phyloP scores from a whole-genome alignment of 371 early-diverging fungal genomes.

The Mortierella sp. region DNA sequence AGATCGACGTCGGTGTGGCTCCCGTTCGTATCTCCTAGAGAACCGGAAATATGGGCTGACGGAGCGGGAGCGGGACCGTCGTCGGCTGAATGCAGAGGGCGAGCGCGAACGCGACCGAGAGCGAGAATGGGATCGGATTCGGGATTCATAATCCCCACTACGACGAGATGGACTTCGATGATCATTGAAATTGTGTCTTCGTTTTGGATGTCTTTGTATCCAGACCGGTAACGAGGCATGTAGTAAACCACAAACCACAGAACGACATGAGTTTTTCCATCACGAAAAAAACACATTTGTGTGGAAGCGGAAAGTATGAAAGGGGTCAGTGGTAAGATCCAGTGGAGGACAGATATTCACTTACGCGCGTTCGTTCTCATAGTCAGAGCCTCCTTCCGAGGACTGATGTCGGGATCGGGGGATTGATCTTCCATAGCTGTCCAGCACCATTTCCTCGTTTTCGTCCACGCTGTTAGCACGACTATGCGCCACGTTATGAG shows the following conservation, averaged over 20 bases:
- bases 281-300: neutral
- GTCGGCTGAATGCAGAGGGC: slow-evolving; percentile 4
- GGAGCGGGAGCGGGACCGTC: slow-evolving; percentile 29
- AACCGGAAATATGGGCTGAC: slow-evolving; percentile 19
- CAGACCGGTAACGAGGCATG: too few species aligned
- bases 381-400: slow-evolving; percentile 32
- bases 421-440: slow-evolving; percentile 35
- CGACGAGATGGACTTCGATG: slow-evolving; percentile 10
- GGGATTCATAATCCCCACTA: slow-evolving; percentile 26
- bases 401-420: slow-evolving; percentile 41
- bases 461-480: slow-evolving; percentile 28
- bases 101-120: slow-evolving; percentile 18
- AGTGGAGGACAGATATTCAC: neutral
- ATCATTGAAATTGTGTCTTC: slow-evolving; percentile 26
- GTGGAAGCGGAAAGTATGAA: too few species aligned
- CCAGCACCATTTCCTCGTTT: slow-evolving; percentile 39
- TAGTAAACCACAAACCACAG: too few species aligned
- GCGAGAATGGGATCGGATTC: slow-evolving; percentile 24
- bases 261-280: neutral
- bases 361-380: slow-evolving; percentile 18
- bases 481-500: slow-evolving; percentile 32
- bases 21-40: slow-evolving; percentile 2
- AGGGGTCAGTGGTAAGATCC: too few species aligned
- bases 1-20: slow-evolving; percentile 1
- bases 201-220: slow-evolving; percentile 27